Evolutionary conservation across 2,329 filamentous ascomycete species (phyloP).

Genomic region (Penicillium sp.): DNA sequence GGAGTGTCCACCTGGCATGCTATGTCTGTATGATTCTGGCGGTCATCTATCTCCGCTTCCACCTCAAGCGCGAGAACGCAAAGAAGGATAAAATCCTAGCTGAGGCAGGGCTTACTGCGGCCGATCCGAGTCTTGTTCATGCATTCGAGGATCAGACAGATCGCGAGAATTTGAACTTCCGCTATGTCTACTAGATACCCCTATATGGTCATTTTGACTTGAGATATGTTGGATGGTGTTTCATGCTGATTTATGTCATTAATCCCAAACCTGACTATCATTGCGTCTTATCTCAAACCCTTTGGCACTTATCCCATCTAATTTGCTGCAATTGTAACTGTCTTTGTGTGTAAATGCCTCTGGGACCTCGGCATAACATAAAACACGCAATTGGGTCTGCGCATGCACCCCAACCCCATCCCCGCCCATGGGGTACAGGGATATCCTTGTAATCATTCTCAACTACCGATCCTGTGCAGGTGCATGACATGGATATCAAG

Average conservation of each 20-base stretch:
- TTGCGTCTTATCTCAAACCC: background rate
- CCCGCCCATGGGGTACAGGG: too few relatives aligned
- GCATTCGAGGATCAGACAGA: constrained; percentile 64
- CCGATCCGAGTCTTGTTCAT: constrained; percentile 46
- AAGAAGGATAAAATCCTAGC: constrained; percentile 51
- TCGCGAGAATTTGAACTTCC: constrained; percentile 57
- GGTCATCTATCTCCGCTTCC: constrained; percentile 1
- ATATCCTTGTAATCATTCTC: too few relatives aligned
- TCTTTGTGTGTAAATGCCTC: too few relatives aligned
- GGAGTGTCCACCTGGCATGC: constrained; percentile 66
- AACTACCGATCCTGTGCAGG: too few relatives aligned
- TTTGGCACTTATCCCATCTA: too few relatives aligned
- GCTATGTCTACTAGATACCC: constrained; percentile 50
- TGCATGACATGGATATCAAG: too few relatives aligned
- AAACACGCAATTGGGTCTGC: too few relatives aligned
- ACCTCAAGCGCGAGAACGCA: constrained; percentile 49
- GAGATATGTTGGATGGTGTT: background rate
- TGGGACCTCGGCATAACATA: too few relatives aligned
- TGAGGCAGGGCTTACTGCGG: constrained; percentile 41
- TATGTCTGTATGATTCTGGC: constrained; percentile 57
- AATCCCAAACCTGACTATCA: background rate
- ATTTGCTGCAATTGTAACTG: too few relatives aligned
- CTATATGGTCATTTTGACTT: background rate
- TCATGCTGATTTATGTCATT: background rate
- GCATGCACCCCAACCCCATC: too few relatives aligned